Conservation (phyloP, 305 asterid genomes). For the Euphrasia arctica region DNA sequence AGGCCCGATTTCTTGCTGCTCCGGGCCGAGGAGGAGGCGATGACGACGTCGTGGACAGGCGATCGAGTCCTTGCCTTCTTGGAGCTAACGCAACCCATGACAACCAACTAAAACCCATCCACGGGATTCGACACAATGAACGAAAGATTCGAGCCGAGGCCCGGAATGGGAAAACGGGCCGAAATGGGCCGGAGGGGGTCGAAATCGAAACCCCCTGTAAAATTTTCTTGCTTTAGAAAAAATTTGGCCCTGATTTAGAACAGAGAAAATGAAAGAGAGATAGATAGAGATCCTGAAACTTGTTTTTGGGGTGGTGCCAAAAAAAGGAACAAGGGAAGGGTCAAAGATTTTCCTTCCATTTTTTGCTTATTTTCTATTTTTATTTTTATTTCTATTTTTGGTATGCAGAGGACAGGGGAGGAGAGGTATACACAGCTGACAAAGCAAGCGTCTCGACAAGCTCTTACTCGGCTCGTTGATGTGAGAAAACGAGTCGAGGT, state of each 20-base stretch:
- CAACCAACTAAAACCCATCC: conserved; percentile 62
- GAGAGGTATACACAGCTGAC: background rate
- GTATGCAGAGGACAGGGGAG: conserved; percentile 34
- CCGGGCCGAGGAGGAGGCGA: conserved; percentile 24
- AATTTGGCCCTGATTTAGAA: background rate
- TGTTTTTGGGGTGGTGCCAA: conserved; percentile 11
- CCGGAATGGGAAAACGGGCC: conserved; percentile 38
- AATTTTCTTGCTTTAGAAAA: conserved; percentile 18
- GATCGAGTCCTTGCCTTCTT: conserved; percentile 52
- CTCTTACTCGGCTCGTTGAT: background rate
- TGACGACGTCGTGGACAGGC: conserved; percentile 31
- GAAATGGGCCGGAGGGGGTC: conserved; percentile 32
- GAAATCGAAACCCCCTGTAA: conserved; percentile 25
- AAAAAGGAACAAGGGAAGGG: conserved; percentile 26
- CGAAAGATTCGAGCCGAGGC: conserved; percentile 22
- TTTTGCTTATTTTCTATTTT: background rate
- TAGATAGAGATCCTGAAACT: background rate
- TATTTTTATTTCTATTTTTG: conserved; percentile 21
- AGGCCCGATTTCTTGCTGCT: conserved; percentile 29
- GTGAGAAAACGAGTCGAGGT: background rate
- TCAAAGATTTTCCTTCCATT: conserved; percentile 30
- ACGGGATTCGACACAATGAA: conserved; percentile 32
- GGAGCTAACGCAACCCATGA: conserved; percentile 96
- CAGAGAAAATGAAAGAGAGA: background rate
- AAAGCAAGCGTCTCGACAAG: background rate